Evolutionary conservation across 2,329 filamentous ascomycete species (phyloP).

Genomic region (Penicillium glabrum): DNA sequence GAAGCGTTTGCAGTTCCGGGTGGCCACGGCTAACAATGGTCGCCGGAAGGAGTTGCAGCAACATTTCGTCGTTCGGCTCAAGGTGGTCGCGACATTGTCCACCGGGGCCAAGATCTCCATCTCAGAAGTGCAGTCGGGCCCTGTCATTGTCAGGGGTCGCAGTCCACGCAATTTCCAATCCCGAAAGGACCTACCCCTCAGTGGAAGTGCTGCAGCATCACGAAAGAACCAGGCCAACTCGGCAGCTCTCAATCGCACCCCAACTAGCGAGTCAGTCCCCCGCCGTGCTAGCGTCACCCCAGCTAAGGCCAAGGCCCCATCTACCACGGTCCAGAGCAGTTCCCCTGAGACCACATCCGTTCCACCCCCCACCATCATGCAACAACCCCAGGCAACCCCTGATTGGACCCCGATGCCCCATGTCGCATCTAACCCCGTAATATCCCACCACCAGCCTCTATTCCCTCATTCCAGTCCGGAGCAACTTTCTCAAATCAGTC

Average conservation of each 20-base stretch:
- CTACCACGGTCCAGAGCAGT: slow-evolving; percentile 31
- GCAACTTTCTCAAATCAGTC: slow-evolving; percentile 42
- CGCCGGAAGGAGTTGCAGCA: slow-evolving; percentile 93
- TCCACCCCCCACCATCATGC: slow-evolving; percentile 27
- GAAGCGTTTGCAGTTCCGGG: slow-evolving; percentile 90
- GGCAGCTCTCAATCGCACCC: slow-evolving; percentile 31
- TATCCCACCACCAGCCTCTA: slow-evolving; percentile 33
- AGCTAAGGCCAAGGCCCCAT: slow-evolving; percentile 28
- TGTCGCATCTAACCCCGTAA: slow-evolving; percentile 19
- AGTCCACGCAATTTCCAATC: slow-evolving; percentile 95
- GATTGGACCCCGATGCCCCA: slow-evolving; percentile 40
- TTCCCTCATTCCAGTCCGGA: slow-evolving; percentile 58
- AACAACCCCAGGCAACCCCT: slow-evolving; percentile 28
- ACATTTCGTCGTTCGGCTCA: slow-evolving; percentile 88
- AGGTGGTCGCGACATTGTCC: slow-evolving; percentile 77
- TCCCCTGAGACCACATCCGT: slow-evolving; percentile 35
- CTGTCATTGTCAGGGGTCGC: slow-evolving; percentile 89
- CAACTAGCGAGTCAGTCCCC: slow-evolving; percentile 31
- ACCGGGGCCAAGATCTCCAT: slow-evolving; percentile 81
- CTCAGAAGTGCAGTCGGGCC: slow-evolving; percentile 80
- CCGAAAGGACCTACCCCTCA: slow-evolving; percentile 85
- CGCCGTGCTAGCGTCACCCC: slow-evolving; percentile 27
- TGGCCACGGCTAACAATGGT: slow-evolving; percentile 94
- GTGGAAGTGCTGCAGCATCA: slow-evolving; percentile 75
- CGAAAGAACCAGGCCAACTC: slow-evolving; percentile 61